Base-by-base conservation (phyloP, 2,329 filamentous ascomycete genomes). In the Scytalidium sp. region DNA sequence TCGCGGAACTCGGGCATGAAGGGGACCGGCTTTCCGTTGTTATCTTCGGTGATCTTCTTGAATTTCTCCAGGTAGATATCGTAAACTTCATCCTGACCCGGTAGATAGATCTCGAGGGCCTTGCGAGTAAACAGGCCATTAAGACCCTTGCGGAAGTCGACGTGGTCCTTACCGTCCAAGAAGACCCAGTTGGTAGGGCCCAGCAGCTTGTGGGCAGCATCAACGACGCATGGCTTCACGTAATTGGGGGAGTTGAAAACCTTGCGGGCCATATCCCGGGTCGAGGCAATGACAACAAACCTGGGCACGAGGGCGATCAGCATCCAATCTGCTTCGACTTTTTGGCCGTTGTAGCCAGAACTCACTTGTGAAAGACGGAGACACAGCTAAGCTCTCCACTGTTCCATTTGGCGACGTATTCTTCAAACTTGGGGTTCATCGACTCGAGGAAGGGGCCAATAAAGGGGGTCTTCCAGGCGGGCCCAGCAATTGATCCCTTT, bases 351-450 rank as follows among this genome's bases (percentile, higher is more conserved):
- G 32, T 17, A 27, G 11, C 3, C n/a, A 3, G 8, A 22, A 58
- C 84, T 60, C 81, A 96, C 90, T 97, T 99, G 83, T 99, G 94
- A 76, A 99, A 99, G 63, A 99, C 91, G 2, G 92, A 97, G 54
- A 99, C 94, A 66, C 94, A 99, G 78, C 92, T 97, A 60, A 99
- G 78, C 43, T 89, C 86, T 43, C 89, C 94, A 65, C 90, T 96
- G 62, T 80, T 70, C 94, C 94, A 99, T 78, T 97, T 97, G 53
- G 80, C 85, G 68, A 92, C 81, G 75, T 99, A 99, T 64, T 92
- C 83, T 53, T 87, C 84, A 68, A 97, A 97, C 64, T 93, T 90
- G 50, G 94, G 94, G 69, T 96, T 85, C 62, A 97, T 78, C 22
- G 91, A 96, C 66, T 97, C 78, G 50, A 97, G 79, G 71, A 99